Evolutionary conservation across 139 green algal species (phyloP), one percentile per base, ranked within the genome.

Genomic region (Asterochloris sp.): DNA sequence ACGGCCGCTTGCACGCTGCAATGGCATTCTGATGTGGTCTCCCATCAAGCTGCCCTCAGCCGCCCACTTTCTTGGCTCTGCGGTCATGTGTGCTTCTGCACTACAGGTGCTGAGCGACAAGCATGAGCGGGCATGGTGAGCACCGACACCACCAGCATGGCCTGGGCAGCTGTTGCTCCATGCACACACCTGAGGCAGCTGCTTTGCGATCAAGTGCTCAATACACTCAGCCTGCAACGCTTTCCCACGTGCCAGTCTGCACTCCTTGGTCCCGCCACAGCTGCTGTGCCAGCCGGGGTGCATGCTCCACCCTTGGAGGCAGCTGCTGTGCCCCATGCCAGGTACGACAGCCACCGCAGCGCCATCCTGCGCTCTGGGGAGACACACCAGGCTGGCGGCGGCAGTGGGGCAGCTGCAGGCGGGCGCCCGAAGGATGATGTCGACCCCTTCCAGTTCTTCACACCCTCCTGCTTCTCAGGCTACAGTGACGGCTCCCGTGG

Each of bases 271-370:
- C 38, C 38, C 38, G 38, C 38, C 38, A 54, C 38, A 54, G 38
- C 4, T 54, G 38, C 38, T 54, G 2, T 54, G 38, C 38, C 38
- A 54, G 38, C 38, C 4, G 38, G 38, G 38, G 38, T 54, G 38
- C 38, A 54, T 6, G 38, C 38, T 54, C 38, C 38, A 54, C 38
- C 38, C 38, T 6, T 54, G 38, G 6, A 54, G 38, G 38, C 38
- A 61, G 12, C 13, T 62, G 26, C 23, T 11, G 14, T 13, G 61
- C 61, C 16, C 19, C 92, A 12, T 16, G 69, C 26, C 83, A 95
- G 94, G 94, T 99, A 99, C 86, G 96, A 99, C 88, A 81, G 78
- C 28, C 96, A 99, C 81, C 82, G 94, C 0, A 94, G 98, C 17
- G 88, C 92, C 38, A 98, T 99, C 84, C 83, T 98, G 68, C 83